phyloP scores from a whole-genome alignment of 2,329 filamentous ascomycete species.

The Samsoniella hepiali region DNA sequence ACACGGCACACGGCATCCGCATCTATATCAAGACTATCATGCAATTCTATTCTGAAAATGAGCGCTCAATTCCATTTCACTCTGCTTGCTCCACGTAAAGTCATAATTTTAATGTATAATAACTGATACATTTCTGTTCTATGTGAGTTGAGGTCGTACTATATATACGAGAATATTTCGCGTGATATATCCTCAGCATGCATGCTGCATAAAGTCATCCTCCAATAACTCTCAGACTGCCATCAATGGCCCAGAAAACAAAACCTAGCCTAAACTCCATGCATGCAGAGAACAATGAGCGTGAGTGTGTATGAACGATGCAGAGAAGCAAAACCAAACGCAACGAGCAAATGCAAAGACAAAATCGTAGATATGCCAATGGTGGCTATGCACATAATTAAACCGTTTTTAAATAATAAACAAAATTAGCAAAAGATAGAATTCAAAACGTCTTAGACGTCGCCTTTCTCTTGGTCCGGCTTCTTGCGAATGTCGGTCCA shows the following conservation, averaged over 20 bases:
- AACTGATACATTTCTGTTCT: constrained; percentile 8
- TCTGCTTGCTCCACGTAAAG: no score
- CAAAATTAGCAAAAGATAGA: not conserved
- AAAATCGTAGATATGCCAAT: not conserved
- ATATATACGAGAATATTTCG: not conserved
- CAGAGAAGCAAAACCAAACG: not conserved
- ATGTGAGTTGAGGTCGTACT: not conserved
- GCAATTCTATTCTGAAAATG: not conserved
- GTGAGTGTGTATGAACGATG: constrained; percentile 5
- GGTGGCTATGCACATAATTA: not conserved
- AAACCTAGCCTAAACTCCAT: constrained; percentile 15
- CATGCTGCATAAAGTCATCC: not conserved
- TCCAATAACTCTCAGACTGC: not conserved
- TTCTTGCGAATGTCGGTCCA: constrained; percentile 44
- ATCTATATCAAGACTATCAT: not conserved
- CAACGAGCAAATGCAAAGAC: not conserved
- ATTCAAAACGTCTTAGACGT: constrained; percentile 20
- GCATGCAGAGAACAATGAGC: constrained; percentile 16
- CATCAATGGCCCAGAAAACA: not conserved
- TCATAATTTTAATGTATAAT: not conserved
- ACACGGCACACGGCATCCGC: not conserved
- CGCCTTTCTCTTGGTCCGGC: constrained; percentile 24
- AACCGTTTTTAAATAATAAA: not conserved
- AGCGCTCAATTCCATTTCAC: not conserved
- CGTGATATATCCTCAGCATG: not conserved